phyloP scores from a whole-genome alignment of 139 green algal genomes.

The Microglena sp. region DNA sequence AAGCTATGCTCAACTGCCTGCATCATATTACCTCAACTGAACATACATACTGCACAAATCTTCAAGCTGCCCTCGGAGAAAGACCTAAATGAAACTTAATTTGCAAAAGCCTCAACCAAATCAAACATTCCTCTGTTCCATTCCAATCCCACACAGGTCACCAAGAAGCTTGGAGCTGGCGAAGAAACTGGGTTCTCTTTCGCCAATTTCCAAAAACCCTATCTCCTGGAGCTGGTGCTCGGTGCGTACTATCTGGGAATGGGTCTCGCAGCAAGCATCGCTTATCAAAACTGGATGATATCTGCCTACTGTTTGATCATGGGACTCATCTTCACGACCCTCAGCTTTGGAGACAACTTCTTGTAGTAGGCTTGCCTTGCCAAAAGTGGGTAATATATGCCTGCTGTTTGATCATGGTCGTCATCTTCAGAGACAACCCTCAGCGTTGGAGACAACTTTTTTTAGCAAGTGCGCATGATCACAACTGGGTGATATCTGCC shows the following conservation, averaged over 20 bases:
- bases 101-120: neutral
- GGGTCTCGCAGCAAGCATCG: neutral
- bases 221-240: slow-evolving; percentile 3
- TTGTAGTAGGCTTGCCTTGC: too few species aligned
- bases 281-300: neutral
- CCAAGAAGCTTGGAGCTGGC: slow-evolving; percentile 1
- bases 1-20: neutral
- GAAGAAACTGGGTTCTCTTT: neutral
- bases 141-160: slow-evolving; percentile 5
- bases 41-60: neutral
- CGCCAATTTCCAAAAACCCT: slow-evolving; percentile 7
- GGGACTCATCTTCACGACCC: slow-evolving; percentile 1
- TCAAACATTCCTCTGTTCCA: neutral
- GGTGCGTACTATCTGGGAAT: neutral
- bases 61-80: neutral
- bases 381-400: too few species aligned
- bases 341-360: slow-evolving; percentile 13
- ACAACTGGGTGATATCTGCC: too few species aligned
- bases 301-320: slow-evolving; percentile 3
- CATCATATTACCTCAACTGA: neutral
- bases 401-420: too few species aligned
- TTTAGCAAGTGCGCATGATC: too few species aligned
- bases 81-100: neutral
- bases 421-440: too few species aligned
- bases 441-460: too few species aligned